Evolutionary conservation across 2,329 filamentous ascomycete genomes (phyloP).

Genomic region (Gremmenia infestans): DNA sequence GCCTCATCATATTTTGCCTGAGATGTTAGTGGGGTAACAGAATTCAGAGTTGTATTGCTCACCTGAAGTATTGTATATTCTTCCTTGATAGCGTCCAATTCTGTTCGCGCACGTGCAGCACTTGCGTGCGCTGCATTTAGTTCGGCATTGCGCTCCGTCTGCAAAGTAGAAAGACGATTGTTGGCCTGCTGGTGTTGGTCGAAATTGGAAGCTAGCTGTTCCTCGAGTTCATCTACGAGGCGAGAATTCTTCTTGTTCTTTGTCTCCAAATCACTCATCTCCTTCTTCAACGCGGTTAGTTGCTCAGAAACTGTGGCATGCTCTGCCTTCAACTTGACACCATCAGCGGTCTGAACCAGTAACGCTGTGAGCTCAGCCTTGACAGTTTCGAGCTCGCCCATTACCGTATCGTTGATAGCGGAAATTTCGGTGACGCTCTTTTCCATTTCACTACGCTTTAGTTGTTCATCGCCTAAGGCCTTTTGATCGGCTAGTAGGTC

Average conservation of each 20-base stretch:
- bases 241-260: conserved; percentile 87
- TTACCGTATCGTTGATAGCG: conserved; percentile 52
- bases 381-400: conserved; percentile 58
- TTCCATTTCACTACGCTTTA: conserved; percentile 53
- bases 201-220: conserved; percentile 91
- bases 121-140: conserved; percentile 73
- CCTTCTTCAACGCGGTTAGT: conserved; percentile 58
- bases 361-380: conserved; percentile 51
- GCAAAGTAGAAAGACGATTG: conserved; percentile 79
- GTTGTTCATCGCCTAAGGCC: conserved; percentile 53
- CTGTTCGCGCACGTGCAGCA: conserved; percentile 57
- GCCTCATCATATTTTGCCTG: conserved; percentile 59
- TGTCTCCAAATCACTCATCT: conserved; percentile 55
- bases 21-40: conserved; percentile 13
- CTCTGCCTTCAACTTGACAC: conserved; percentile 39
- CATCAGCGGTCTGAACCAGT: conserved; percentile 43
- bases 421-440: conserved; percentile 51
- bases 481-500: conserved; percentile 54
- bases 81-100: conserved; percentile 62
- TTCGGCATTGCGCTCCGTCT: conserved; percentile 67
- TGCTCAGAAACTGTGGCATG: conserved; percentile 49
- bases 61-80: conserved; percentile 70
- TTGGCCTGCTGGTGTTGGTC: conserved; percentile 83
- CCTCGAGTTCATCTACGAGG: conserved; percentile 91
- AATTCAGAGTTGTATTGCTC: conserved; percentile 12